Percentiles rank a stretch among this genome's conserved stretches.
phyloP scores from a whole-genome alignment of 208 protist genomes.

The Trypanosoma cruzi region DNA sequence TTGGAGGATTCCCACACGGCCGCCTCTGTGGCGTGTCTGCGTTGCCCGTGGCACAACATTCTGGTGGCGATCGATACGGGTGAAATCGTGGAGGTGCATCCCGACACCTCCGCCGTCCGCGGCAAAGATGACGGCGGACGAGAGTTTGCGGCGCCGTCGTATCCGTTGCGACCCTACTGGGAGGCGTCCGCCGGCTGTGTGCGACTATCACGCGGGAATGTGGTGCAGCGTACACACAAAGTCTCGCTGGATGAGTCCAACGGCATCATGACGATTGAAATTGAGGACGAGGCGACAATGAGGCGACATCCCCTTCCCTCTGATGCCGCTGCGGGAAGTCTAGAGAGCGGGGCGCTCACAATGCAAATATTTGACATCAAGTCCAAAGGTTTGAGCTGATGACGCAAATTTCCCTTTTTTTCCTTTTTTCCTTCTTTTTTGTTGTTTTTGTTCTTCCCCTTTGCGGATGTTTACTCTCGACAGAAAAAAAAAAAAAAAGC shows the following conservation, averaged over 20 bases:
- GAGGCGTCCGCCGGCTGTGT: slow-evolving; percentile 20
- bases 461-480: not conserved
- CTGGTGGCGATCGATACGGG: slow-evolving; percentile 80
- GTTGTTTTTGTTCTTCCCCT: slow-evolving; percentile 26
- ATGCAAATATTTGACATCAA: slow-evolving; percentile 91
- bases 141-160: slow-evolving; percentile 25
- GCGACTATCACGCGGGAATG: slow-evolving; percentile 22
- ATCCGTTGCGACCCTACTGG: slow-evolving; percentile 36
- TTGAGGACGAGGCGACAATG: slow-evolving; percentile 58
- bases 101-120: not conserved
- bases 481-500: no score
- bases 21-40: slow-evolving; percentile 56
- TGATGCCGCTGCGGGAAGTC: slow-evolving; percentile 44
- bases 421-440: slow-evolving; percentile 27
- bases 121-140: not conserved
- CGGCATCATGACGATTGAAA: slow-evolving; percentile 75
- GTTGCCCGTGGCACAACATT: slow-evolving; percentile 83
- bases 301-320: slow-evolving; percentile 53
- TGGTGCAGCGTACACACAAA: slow-evolving; percentile 74
- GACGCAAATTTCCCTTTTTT: slow-evolving; percentile 2
- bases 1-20: slow-evolving; percentile 52
- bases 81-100: slow-evolving; percentile 49
- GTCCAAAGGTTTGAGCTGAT: slow-evolving; percentile 3
- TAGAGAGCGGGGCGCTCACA: slow-evolving; percentile 78
- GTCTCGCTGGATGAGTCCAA: slow-evolving; percentile 66